A percentile compares a stretch with the other conserved stretches of the same genome.
Conservation (phyloP, 805 yeast genomes). For the Zygosaccharomyces bailii region DNA sequence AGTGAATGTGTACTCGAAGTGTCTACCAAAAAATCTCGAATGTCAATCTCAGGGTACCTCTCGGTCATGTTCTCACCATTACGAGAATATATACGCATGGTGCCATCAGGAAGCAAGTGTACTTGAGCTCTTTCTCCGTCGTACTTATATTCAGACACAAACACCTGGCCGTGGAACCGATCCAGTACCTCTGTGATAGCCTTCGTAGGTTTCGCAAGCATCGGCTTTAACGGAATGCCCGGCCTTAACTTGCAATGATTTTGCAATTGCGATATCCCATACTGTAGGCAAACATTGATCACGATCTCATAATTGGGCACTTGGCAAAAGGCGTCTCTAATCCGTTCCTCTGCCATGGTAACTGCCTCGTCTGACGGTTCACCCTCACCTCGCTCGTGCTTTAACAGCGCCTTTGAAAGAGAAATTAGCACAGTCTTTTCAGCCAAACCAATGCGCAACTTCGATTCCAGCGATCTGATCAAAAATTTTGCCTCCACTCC, state of each 20-base stretch:
- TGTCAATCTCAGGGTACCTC: conserved; percentile 86
- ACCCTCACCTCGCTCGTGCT: conserved; percentile 48
- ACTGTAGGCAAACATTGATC: conserved; percentile 57
- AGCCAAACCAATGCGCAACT: conserved; percentile 87
- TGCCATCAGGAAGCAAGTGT: conserved; percentile 64
- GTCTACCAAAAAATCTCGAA: conserved; percentile 53
- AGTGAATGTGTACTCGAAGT: conserved; percentile 45
- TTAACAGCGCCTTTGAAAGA: conserved; percentile 75
- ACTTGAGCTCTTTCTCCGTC: conserved; percentile 98
- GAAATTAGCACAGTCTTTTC: conserved; percentile 87
- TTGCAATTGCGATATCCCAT: conserved; percentile 64
- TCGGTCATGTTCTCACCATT: conserved; percentile 97
- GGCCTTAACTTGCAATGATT: conserved; percentile 76
- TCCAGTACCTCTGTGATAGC: conserved; percentile 89
- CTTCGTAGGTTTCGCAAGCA: conserved; percentile 97
- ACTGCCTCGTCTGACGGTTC: conserved; percentile 43
- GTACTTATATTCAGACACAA: conserved; percentile 95
- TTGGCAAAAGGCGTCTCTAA: conserved; percentile 84
- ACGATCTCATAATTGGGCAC: conserved; percentile 86
- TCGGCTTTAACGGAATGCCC: conserved; percentile 93
- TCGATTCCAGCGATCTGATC: conserved; percentile 88
- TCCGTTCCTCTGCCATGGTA: conserved; percentile 66
- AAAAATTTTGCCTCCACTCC: conserved; percentile 86
- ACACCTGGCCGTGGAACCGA: conserved; percentile 75
- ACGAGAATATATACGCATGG: conserved; percentile 78